A percentile compares a stretch with the other conserved stretches of the same genome.
Evolutionary conservation across 805 yeast species (phyloP).

Genomic region (Maudiozyma barnettii): DNA sequence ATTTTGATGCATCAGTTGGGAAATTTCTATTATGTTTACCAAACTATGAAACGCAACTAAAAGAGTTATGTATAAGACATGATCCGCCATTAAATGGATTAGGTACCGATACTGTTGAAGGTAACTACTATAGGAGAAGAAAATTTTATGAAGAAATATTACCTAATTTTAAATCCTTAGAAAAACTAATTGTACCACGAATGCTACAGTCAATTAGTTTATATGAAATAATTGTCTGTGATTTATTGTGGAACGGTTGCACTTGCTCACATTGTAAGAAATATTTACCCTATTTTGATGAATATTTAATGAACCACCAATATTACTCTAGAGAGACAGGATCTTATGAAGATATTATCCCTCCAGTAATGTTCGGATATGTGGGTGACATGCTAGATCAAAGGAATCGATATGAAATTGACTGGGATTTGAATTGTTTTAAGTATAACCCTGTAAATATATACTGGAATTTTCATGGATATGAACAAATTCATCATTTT

Average conservation of each 20-base stretch:
- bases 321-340: conserved; percentile 41
- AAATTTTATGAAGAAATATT: conserved; percentile 40
- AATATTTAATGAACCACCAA: conserved; percentile 53
- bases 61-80: conserved; percentile 45
- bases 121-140: conserved; percentile 55
- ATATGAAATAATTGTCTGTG: conserved; percentile 63
- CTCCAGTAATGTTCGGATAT: conserved; percentile 46
- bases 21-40: conserved; percentile 34
- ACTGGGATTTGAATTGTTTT: conserved; percentile 28
- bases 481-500: conserved; percentile 34
- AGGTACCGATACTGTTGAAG: conserved; percentile 60
- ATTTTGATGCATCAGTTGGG: conserved; percentile 44
- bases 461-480: conserved; percentile 44
- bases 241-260: conserved; percentile 72
- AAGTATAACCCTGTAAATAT: conserved; percentile 27
- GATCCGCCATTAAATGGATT: conserved; percentile 49
- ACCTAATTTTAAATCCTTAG: conserved; percentile 36
- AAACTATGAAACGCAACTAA: conserved; percentile 23
- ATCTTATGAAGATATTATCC: conserved; percentile 49
- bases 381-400: conserved; percentile 37
- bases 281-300: conserved; percentile 44
- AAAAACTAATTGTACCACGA: conserved; percentile 47
- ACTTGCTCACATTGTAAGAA: conserved; percentile 48
- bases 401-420: conserved; percentile 23
- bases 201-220: conserved; percentile 51